Percentiles rank a stretch among this genome's conserved stretches.
These are phyloP conservation scores for Gracilaria vermiculophylla DNA, from an alignment of 23 red algal species.

Conservation along the genomic window DNA sequence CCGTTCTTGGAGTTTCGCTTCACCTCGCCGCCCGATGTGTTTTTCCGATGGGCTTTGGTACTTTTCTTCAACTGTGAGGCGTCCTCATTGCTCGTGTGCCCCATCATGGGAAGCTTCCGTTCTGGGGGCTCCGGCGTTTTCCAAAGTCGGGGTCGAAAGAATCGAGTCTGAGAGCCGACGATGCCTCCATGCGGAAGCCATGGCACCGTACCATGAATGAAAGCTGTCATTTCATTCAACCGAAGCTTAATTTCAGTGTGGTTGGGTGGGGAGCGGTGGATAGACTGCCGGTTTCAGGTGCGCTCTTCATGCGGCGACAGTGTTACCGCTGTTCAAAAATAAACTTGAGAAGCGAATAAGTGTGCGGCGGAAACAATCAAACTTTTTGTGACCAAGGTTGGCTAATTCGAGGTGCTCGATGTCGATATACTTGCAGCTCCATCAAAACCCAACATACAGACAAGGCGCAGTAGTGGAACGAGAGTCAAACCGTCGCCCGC, in stretches of 20 bases:
- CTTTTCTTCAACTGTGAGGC: neutral
- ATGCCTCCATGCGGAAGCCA: neutral
- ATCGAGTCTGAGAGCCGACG: neutral
- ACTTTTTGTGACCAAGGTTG: neutral
- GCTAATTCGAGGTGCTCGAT: too few relatives aligned
- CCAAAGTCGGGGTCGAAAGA: neutral
- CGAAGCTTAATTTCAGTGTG: neutral
- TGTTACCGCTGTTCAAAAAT: neutral
- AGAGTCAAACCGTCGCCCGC: too few relatives aligned
- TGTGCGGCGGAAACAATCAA: neutral
- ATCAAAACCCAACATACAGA: too few relatives aligned
- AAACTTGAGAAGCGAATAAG: neutral
- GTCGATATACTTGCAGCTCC: too few relatives aligned
- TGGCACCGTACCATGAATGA: neutral
- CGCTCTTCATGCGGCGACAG: neutral
- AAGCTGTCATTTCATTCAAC: neutral
- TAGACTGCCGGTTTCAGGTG: neutral
- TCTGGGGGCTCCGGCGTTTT: neutral
- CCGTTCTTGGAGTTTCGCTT: neutral
- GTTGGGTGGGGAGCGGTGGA: neutral
- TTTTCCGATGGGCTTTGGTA: neutral
- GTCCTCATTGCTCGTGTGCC: neutral
- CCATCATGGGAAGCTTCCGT: neutral
- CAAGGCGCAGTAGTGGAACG: too few relatives aligned
- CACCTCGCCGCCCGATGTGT: neutral